Percentiles rank a stretch among this genome's conserved stretches.
Evolutionary conservation across 257 asterid species (phyloP).

Genomic region (Capsicum pubescens): DNA sequence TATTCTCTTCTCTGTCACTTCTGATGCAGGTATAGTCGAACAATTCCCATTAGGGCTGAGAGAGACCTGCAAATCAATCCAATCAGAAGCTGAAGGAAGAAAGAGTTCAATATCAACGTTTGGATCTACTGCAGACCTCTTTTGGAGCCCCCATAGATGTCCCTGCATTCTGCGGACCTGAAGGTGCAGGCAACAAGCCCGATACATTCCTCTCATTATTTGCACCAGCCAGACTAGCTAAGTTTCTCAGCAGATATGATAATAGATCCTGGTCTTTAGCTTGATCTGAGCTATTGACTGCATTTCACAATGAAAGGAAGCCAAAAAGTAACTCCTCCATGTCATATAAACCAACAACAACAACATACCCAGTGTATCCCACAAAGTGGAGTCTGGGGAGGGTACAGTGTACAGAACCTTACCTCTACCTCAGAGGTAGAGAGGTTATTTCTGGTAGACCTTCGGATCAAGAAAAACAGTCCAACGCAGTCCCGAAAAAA

Average conservation of each 20-base stretch:
- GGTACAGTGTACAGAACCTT: too few species aligned
- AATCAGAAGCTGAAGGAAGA: constrained; percentile 34
- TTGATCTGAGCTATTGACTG: constrained; percentile 56
- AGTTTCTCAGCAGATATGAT: constrained; percentile 52
- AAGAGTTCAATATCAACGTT: not conserved
- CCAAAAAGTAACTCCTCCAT: constrained; percentile 24
- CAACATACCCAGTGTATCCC: too few species aligned
- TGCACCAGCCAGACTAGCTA: constrained; percentile 46
- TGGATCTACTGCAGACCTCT: constrained; percentile 43
- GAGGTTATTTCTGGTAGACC: too few species aligned
- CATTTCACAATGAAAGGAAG: constrained; percentile 31
- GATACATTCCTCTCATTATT: constrained; percentile 37
- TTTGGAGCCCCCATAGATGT: constrained; percentile 37
- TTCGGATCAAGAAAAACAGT: too few species aligned
- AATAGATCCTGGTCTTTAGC: constrained; percentile 52
- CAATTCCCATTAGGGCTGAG: constrained; percentile 31
- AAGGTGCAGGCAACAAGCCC: constrained; percentile 40
- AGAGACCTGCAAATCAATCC: constrained; percentile 44
- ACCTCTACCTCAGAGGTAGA: too few species aligned
- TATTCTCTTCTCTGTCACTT: constrained; percentile 31
- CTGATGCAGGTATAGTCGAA: constrained; percentile 36
- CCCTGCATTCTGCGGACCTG: constrained; percentile 40
- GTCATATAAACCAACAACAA: constrained; percentile 24
- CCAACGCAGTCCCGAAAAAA: too few species aligned
- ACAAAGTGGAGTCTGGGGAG: too few species aligned